Percentiles rank a stretch among this genome's conserved stretches.
These are phyloP conservation scores for Aspergillus olivimuriae DNA, from an alignment of 495 filamentous ascomycete genomes.

Conservation along the genomic window DNA sequence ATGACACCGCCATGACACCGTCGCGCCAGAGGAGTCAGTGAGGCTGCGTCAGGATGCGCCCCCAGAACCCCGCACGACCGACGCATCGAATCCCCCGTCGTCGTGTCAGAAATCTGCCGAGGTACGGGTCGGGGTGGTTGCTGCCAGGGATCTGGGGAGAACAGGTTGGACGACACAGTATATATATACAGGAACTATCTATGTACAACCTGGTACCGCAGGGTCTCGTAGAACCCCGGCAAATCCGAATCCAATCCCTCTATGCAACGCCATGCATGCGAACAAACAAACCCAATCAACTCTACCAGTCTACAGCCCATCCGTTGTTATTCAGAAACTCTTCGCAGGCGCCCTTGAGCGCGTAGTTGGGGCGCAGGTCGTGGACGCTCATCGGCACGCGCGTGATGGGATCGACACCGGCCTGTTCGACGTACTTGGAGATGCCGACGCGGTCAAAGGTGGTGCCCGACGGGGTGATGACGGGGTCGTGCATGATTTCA, in stretches of 20 bases:
- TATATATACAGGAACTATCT: too few species aligned
- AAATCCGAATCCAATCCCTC: neutral
- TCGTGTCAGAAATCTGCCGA: too few species aligned
- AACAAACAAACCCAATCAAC: neutral
- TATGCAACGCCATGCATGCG: neutral
- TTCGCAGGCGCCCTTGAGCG: slow-evolving; percentile 74
- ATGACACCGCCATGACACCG: too few species aligned
- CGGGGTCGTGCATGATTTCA: slow-evolving; percentile 87
- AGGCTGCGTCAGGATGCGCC: too few species aligned
- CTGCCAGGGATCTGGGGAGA: too few species aligned
- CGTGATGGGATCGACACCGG: slow-evolving; percentile 75
- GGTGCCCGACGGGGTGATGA: slow-evolving; percentile 78
- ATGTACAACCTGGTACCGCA: too few species aligned
- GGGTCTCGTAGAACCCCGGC: too few species aligned
- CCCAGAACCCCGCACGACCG: too few species aligned
- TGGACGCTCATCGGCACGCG: slow-evolving; percentile 59
- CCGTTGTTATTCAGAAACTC: slow-evolving; percentile 83
- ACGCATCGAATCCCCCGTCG: too few species aligned
- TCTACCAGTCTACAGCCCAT: slow-evolving; percentile 86
- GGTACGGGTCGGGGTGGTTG: too few species aligned
- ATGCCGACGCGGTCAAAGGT: slow-evolving; percentile 89
- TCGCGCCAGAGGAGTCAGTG: too few species aligned
- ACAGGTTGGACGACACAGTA: too few species aligned
- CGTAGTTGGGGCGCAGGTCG: slow-evolving; percentile 80
- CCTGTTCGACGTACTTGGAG: slow-evolving; percentile 72